Base-by-base conservation (phyloP, 305 asterid genomes). In the Fraxinus floribunda region DNA sequence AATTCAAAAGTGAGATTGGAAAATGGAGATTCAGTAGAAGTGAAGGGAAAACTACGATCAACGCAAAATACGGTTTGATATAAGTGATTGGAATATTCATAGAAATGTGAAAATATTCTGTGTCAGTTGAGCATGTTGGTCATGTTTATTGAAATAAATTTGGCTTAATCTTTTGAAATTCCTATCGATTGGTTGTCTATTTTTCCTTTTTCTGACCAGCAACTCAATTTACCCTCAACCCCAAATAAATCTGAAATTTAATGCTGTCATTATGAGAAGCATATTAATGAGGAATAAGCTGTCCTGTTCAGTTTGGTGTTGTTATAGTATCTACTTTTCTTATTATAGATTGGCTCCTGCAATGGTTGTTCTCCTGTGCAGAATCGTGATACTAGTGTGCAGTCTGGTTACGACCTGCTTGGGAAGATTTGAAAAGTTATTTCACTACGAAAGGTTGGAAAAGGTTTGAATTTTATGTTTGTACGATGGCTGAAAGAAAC, bases 401-500 rank as follows among this genome's bases (percentile, higher is more conserved):
- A 83, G 99, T 96, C 80, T 91, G 95, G 89, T 86, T 96, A 88
- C 94, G 99, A 57, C 98, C 98, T 88, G 98, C 98, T 52, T 96
- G 99, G 98, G 98, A 94, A 82, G 99, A 96, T 87, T 83, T 95
- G 86, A 95, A 87, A 86, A 91, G 85, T 87, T 95, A 95, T 85
- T 88, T 95, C 89, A 94, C 92, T 38, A 95, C 98, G n/a, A 96
- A 89, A 89, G 99, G 98, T 60, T 93, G 98, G 49, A 96, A 90
- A 89, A 90, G 98, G 87, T 96, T 96, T 90, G 98, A 96, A 86
- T 98, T 94, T 46, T 94, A 89, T 87, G 99, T 96, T 34, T 96
- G 99, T 83, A 96, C 99, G 76, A 92, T 94, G 99, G 99, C 99
- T 32, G 98, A 96, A 90, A 91, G 98, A 88, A 97, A 96, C 84